phyloP scores from a whole-genome alignment of 1,284 basidiomycete species.

The Moniliophthora roreri region DNA sequence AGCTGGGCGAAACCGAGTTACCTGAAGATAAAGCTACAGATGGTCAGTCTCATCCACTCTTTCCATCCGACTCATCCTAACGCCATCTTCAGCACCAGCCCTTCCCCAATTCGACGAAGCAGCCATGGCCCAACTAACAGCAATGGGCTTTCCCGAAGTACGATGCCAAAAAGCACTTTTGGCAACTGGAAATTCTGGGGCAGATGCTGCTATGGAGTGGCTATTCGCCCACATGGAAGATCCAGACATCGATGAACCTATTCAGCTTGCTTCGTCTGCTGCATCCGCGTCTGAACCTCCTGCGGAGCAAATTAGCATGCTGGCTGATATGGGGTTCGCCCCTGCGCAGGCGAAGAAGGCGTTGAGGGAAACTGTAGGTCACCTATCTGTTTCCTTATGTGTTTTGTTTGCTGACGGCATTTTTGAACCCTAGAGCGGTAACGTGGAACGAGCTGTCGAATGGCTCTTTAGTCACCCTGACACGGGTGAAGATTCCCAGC shows the following conservation, averaged over 20 bases:
- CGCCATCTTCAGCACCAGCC: constrained; percentile 27
- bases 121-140: constrained; percentile 75
- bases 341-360: constrained; percentile 85
- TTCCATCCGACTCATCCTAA: neutral
- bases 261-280: constrained; percentile 37
- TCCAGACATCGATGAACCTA: constrained; percentile 88
- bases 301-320: constrained; percentile 66
- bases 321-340: constrained; percentile 95
- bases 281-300: constrained; percentile 53
- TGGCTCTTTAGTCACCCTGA: constrained; percentile 98
- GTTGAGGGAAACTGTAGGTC: constrained; percentile 77
- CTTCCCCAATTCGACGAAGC: constrained; percentile 70
- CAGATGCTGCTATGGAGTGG: constrained; percentile 94
- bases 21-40: constrained; percentile 47
- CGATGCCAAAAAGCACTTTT: constrained; percentile 88
- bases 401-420: neutral
- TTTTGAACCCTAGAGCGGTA: constrained; percentile 50
- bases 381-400: constrained; percentile 9
- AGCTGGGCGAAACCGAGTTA: constrained; percentile 73
- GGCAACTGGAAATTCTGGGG: constrained; percentile 80
- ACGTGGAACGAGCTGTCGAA: constrained; percentile 86
- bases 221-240: constrained; percentile 96
- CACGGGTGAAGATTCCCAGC: constrained; percentile 59
- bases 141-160: constrained; percentile 85
- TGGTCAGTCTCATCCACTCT: constrained; percentile 14